Evolutionary conservation across 169 alveolate genomes (phyloP).

Genomic region (Plasmodium adleri): DNA sequence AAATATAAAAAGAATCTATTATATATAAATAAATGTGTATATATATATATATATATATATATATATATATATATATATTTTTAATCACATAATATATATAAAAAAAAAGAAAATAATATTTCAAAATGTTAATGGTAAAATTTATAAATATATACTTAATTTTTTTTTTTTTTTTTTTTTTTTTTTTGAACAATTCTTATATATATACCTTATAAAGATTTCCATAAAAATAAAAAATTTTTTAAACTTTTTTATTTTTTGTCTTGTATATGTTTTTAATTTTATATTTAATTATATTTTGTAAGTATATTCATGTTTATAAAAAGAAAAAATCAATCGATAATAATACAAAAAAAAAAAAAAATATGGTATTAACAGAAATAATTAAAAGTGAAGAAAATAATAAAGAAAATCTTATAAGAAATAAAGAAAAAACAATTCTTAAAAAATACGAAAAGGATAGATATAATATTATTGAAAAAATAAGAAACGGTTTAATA

Average conservation of each 20-base stretch:
- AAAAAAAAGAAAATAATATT: too few relatives aligned
- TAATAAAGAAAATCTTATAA: neutral
- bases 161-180: too few relatives aligned
- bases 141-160: too few relatives aligned
- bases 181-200: too few relatives aligned
- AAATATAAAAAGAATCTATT: too few relatives aligned
- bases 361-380: neutral
- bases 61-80: neutral
- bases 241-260: neutral
- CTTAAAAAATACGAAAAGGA: slow-evolving; percentile 30
- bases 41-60: too few relatives aligned
- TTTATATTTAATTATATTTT: too few relatives aligned
- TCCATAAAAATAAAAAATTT: neutral
- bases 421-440: slow-evolving; percentile 7
- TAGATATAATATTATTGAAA: slow-evolving; percentile 26
- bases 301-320: neutral
- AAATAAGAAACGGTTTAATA: slow-evolving; percentile 7
- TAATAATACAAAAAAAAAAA: neutral
- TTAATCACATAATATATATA: neutral
- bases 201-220: too few relatives aligned
- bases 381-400: neutral
- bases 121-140: too few relatives aligned
- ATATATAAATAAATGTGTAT: too few relatives aligned
- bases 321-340: slow-evolving; percentile 1
- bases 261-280: too few relatives aligned